Evolutionary conservation across 805 yeast species (phyloP).

Genomic region (Teunomyces stri): DNA sequence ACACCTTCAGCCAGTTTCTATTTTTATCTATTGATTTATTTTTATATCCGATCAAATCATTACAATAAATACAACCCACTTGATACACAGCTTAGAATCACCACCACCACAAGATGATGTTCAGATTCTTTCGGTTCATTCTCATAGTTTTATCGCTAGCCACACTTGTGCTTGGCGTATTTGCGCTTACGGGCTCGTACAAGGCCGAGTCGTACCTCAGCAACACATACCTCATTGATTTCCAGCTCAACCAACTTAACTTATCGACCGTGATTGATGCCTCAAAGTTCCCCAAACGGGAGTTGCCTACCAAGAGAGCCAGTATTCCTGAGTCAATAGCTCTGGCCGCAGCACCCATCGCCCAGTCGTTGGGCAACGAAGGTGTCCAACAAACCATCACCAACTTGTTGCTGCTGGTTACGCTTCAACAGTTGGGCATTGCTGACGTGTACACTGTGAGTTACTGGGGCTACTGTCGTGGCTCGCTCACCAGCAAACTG

Average conservation of each 20-base stretch:
- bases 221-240: conserved; percentile 31
- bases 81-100: neutral
- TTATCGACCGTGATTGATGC: conserved; percentile 27
- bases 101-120: conserved; percentile 14
- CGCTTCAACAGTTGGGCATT: conserved; percentile 30
- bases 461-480: conserved; percentile 46
- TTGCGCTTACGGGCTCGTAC: conserved; percentile 41
- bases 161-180: conserved; percentile 27
- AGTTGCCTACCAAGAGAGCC: conserved; percentile 3
- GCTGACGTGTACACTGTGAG: conserved; percentile 40
- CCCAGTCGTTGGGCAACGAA: neutral
- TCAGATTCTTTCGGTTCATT: conserved; percentile 31
- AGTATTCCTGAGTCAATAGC: neutral
- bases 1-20: neutral
- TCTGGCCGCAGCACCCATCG: neutral
- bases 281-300: conserved; percentile 5
- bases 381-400: neutral
- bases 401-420: neutral
- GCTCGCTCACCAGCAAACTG: conserved; percentile 12
- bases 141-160: conserved; percentile 34
- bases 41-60: neutral
- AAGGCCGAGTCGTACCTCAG: conserved; percentile 33
- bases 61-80: neutral
- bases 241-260: conserved; percentile 34
- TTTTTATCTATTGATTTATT: neutral